Conservation (phyloP, 768 basidiomycete genomes). For the Suillus subaureus region DNA sequence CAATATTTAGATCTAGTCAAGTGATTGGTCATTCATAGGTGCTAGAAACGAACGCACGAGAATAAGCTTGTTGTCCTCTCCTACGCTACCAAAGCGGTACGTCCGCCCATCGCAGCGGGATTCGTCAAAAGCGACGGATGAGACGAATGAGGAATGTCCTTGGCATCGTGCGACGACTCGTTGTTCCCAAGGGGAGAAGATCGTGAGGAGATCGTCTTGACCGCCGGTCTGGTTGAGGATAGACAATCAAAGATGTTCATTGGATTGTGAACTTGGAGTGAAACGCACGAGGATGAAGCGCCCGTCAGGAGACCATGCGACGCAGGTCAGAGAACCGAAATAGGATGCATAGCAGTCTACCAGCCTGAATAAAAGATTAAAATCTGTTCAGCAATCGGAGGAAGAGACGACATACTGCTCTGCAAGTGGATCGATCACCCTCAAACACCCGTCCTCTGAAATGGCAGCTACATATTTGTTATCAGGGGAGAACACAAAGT, state of each 20-base stretch:
- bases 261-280: slow-evolving; percentile 6
- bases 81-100: slow-evolving; percentile 94
- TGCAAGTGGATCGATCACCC: slow-evolving; percentile 86
- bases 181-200: slow-evolving; percentile 94
- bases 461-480: slow-evolving; percentile 88
- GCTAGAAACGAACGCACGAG: slow-evolving; percentile 51
- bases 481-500: slow-evolving; percentile 93
- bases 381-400: slow-evolving; percentile 8
- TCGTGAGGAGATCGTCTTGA: slow-evolving; percentile 94
- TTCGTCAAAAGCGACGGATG: slow-evolving; percentile 89
- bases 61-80: slow-evolving; percentile 95
- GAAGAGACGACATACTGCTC: slow-evolving; percentile 63
- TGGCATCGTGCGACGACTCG: slow-evolving; percentile 95
- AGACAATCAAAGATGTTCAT: slow-evolving; percentile 1
- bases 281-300: slow-evolving; percentile 78
- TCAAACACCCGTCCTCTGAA: slow-evolving; percentile 88
- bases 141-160: slow-evolving; percentile 95
- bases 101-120: slow-evolving; percentile 84
- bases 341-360: slow-evolving; percentile 94
- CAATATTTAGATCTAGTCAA: slow-evolving; percentile 6
- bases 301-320: slow-evolving; percentile 95
- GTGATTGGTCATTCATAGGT: too few species aligned
- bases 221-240: slow-evolving; percentile 74
- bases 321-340: slow-evolving; percentile 87
- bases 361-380: slow-evolving; percentile 50